phyloP scores from a whole-genome alignment of 129 eudicot species.

The Mikania micrantha region DNA sequence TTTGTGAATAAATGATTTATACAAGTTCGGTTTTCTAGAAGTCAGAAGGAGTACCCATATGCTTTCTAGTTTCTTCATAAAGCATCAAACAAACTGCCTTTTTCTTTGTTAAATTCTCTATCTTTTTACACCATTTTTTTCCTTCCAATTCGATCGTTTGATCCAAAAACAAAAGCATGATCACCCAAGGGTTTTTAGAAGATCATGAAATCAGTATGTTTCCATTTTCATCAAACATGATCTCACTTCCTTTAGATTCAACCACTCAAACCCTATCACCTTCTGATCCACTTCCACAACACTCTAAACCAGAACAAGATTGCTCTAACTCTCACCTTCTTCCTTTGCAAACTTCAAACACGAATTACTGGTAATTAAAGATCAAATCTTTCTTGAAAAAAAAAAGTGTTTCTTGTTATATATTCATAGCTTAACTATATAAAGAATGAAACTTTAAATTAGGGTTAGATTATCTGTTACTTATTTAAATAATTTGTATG shows the following conservation, averaged over 20 bases:
- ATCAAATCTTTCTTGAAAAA: neutral
- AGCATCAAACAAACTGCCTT: slow-evolving; percentile 14
- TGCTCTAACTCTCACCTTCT: slow-evolving; percentile 21
- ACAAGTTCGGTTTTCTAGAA: slow-evolving; percentile 4
- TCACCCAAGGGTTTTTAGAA: slow-evolving; percentile 60
- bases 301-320: slow-evolving; percentile 30
- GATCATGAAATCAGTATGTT: slow-evolving; percentile 45
- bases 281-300: slow-evolving; percentile 10
- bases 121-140: slow-evolving; percentile 2
- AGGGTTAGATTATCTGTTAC: neutral
- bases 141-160: too few species aligned
- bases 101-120: neutral
- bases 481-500: too few species aligned
- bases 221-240: slow-evolving; percentile 30
- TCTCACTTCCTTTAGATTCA: slow-evolving; percentile 34
- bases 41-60: slow-evolving; percentile 1
- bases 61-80: slow-evolving; percentile 15
- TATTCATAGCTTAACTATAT: too few species aligned
- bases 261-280: slow-evolving; percentile 25
- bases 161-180: slow-evolving; percentile 28
- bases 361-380: slow-evolving; percentile 58
- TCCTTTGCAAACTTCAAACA: slow-evolving; percentile 43
- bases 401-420: too few species aligned
- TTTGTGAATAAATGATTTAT: too few species aligned
- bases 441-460: neutral